phyloP scores from a whole-genome alignment of 352 stramenopile genomes.

The Pythium oligandrum region DNA sequence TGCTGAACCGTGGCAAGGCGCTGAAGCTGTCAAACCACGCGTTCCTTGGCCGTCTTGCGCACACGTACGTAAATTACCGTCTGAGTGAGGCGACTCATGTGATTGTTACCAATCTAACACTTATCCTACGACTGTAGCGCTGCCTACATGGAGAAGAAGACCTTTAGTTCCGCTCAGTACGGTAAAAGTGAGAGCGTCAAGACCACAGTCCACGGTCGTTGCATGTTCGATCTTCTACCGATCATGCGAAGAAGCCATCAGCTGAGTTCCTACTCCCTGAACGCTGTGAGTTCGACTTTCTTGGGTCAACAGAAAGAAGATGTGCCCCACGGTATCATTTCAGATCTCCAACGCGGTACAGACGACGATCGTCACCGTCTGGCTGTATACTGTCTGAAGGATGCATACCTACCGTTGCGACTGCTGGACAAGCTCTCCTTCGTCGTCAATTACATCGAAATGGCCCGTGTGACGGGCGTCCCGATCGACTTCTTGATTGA shows the following conservation, averaged over 20 bases:
- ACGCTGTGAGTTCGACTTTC: slow-evolving; percentile 97
- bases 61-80: slow-evolving; percentile 45
- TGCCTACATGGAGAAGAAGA: slow-evolving; percentile 96
- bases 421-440: slow-evolving; percentile 99
- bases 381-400: slow-evolving; percentile 99
- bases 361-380: slow-evolving; percentile 97
- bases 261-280: slow-evolving; percentile 98
- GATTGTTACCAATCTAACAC: neutral
- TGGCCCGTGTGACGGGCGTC: slow-evolving; percentile 98
- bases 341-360: slow-evolving; percentile 89
- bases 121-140: slow-evolving; percentile 5
- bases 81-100: neutral
- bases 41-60: slow-evolving; percentile 84
- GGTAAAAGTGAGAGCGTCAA: slow-evolving; percentile 98
- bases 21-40: slow-evolving; percentile 79
- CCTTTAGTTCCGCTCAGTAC: slow-evolving; percentile 97
- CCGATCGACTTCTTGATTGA: slow-evolving; percentile 97
- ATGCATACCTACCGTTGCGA: slow-evolving; percentile 94
- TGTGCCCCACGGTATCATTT: slow-evolving; percentile 99
- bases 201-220: slow-evolving; percentile 96
- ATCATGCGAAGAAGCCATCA: slow-evolving; percentile 99
- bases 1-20: slow-evolving; percentile 96
- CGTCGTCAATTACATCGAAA: slow-evolving; percentile 99
- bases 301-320: slow-evolving; percentile 99
- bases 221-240: slow-evolving; percentile 98